A percentile compares a stretch with the other conserved stretches of the same genome.
These are phyloP conservation scores for Hypsizygus marmoreus DNA, from an alignment of 768 basidiomycete species.

Conservation along the genomic window DNA sequence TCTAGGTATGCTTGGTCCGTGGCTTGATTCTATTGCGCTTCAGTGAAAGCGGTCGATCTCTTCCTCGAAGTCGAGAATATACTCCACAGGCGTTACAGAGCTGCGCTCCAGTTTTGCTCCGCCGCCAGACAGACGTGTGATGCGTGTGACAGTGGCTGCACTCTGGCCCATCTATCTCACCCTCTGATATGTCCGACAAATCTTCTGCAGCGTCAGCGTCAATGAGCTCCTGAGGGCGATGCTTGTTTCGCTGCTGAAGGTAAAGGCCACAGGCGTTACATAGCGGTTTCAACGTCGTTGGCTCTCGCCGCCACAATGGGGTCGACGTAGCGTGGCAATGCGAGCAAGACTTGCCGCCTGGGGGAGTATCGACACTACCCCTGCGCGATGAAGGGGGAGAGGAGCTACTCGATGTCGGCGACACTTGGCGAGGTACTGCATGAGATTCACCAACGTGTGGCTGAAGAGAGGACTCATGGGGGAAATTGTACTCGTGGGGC, in stretches of 20 bases:
- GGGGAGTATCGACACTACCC: constrained; percentile 30
- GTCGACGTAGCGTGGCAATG: constrained; percentile 50
- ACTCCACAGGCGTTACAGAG: constrained; percentile 56
- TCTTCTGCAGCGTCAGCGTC: constrained; percentile 48
- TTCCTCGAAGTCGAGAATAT: constrained; percentile 47
- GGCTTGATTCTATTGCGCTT: constrained; percentile 51
- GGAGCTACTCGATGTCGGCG: constrained; percentile 21
- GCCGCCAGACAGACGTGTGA: constrained; percentile 51
- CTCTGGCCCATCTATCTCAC: constrained; percentile 43
- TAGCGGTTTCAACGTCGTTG: constrained; percentile 42
- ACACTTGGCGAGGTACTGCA: constrained; percentile 22
- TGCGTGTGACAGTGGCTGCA: constrained; percentile 53
- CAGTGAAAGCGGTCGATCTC: constrained; percentile 45
- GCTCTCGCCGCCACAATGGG: constrained; percentile 51
- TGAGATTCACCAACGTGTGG: constrained; percentile 21
- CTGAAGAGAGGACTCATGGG: constrained; percentile 33
- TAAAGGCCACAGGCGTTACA: constrained; percentile 53
- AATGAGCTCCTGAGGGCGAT: constrained; percentile 50
- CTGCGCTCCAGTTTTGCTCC: constrained; percentile 50
- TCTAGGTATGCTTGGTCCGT: constrained; percentile 49
- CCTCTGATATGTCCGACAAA: constrained; percentile 38
- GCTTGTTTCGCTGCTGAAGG: constrained; percentile 47
- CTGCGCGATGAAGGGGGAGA: constrained; percentile 28
- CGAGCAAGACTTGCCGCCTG: constrained; percentile 41
- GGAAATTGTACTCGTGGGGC: constrained; percentile 31